Conservation (phyloP, 176 grass and related monocot species). For the Bonia amplexicaulis region DNA sequence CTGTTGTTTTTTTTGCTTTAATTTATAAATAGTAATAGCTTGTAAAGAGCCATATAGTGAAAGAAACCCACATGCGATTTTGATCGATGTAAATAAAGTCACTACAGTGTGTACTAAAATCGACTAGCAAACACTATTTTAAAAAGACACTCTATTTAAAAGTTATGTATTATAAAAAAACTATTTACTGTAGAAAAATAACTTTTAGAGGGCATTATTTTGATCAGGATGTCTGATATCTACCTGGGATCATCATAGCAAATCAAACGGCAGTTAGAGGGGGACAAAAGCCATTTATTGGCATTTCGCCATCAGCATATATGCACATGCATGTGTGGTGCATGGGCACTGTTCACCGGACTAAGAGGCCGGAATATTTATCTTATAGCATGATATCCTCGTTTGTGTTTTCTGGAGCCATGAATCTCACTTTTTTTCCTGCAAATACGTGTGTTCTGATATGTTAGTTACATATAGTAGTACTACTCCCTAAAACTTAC, state of each 20-base stretch:
- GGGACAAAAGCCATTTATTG: constrained; percentile 20
- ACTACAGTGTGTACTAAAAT: too few relatives aligned
- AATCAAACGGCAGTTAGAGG: constrained; percentile 15
- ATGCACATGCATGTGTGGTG: not conserved
- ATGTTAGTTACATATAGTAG: not conserved
- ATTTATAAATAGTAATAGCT: too few relatives aligned
- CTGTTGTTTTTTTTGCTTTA: too few relatives aligned
- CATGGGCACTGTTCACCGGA: not conserved
- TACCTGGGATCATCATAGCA: not conserved
- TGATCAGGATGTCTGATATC: not conserved
- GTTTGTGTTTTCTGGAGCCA: not conserved
- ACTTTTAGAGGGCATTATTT: not conserved
- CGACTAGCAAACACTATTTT: too few relatives aligned
- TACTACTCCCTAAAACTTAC: not conserved
- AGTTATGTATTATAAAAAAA: too few relatives aligned
- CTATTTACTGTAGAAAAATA: too few relatives aligned
- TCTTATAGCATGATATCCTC: not conserved
- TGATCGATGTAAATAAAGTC: too few relatives aligned
- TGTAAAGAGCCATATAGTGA: too few relatives aligned
- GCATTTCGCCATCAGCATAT: constrained; percentile 3
- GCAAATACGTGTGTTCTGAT: too few relatives aligned
- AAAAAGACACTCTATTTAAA: too few relatives aligned
- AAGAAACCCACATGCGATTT: too few relatives aligned
- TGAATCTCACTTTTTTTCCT: not conserved
- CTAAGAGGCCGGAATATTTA: not conserved